A percentile compares a stretch with the other conserved stretches of the same genome.
Conservation (phyloP, 2,329 filamentous ascomycete genomes). For the Penicillium sp. region DNA sequence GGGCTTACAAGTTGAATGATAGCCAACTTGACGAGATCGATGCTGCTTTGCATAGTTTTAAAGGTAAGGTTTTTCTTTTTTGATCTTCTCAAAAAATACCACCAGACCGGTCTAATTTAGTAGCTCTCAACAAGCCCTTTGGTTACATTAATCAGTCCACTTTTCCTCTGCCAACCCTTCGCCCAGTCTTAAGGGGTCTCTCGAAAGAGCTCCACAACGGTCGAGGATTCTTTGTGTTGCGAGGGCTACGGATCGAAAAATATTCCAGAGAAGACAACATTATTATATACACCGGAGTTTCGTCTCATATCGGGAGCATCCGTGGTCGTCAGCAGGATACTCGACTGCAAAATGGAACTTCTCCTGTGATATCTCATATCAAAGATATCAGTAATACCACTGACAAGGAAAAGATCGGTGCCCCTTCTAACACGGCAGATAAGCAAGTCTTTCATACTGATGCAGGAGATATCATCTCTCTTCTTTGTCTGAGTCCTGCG, state of each 20-base stretch:
- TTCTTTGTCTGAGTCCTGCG: conserved; percentile 53
- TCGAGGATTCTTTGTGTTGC: conserved; percentile 50
- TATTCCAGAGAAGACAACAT: conserved; percentile 40
- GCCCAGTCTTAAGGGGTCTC: conserved; percentile 34
- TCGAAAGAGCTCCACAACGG: conserved; percentile 45
- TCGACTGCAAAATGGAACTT: conserved; percentile 22
- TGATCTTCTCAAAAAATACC: not conserved
- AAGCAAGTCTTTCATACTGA: conserved; percentile 62
- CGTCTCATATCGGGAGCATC: conserved; percentile 45
- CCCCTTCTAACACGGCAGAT: conserved; percentile 29
- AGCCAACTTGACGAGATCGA: conserved; percentile 50
- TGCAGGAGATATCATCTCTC: conserved; percentile 57
- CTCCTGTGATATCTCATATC: conserved; percentile 62
- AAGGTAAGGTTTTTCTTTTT: conserved; percentile 30
- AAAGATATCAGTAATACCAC: conserved; percentile 57
- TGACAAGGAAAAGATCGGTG: conserved; percentile 17
- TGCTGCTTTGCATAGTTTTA: conserved; percentile 46
- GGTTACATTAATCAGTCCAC: conserved; percentile 49
- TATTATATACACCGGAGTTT: conserved; percentile 49
- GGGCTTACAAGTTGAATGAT: conserved; percentile 35
- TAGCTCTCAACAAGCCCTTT: conserved; percentile 35
- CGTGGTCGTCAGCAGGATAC: conserved; percentile 48
- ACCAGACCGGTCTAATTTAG: not conserved
- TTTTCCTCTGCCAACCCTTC: conserved; percentile 47
- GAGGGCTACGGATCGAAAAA: conserved; percentile 43